Conservation (phyloP, 176 grass and related monocot genomes). For the Rhynchospora breviuscula region DNA sequence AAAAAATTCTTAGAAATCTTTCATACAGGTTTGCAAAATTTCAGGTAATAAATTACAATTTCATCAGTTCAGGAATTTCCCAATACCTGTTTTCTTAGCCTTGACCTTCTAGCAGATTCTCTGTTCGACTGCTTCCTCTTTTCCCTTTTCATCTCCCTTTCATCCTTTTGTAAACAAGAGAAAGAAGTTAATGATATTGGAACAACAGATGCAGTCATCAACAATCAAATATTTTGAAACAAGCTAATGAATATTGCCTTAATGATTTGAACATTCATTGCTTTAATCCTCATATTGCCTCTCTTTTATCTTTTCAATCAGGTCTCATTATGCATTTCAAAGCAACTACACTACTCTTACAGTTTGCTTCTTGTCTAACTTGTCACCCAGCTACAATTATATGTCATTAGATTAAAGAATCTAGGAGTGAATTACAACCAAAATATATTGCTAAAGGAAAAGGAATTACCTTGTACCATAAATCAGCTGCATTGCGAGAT, state of each 20-base stretch:
- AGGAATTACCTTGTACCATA: conserved; percentile 42
- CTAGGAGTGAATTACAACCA: not conserved
- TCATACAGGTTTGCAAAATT: not conserved
- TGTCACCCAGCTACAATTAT: not conserved
- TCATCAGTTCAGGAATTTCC: not conserved
- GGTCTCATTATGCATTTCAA: too few relatives aligned
- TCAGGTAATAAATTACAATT: not conserved
- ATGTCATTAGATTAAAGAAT: not conserved
- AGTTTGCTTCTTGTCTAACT: not conserved
- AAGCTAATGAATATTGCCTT: not conserved
- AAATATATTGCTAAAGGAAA: not conserved
- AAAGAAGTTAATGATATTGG: not conserved
- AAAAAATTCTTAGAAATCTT: not conserved
- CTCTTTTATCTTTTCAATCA: not conserved
- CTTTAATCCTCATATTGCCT: not conserved
- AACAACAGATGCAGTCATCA: not conserved
- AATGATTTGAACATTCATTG: not conserved
- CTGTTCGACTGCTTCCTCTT: conserved; percentile 74
- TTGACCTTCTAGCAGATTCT: conserved; percentile 81
- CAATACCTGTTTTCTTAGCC: conserved; percentile 75
- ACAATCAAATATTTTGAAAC: not conserved
- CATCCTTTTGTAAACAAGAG: conserved; percentile 44
- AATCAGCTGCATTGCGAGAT: conserved; percentile 39
- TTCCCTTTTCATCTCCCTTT: conserved; percentile 58
- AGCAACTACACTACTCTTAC: not conserved